Evolutionary conservation across 352 stramenopile genomes (phyloP), one percentile per base, ranked within the genome.

Genomic region (Elongisporangium undulatum): DNA sequence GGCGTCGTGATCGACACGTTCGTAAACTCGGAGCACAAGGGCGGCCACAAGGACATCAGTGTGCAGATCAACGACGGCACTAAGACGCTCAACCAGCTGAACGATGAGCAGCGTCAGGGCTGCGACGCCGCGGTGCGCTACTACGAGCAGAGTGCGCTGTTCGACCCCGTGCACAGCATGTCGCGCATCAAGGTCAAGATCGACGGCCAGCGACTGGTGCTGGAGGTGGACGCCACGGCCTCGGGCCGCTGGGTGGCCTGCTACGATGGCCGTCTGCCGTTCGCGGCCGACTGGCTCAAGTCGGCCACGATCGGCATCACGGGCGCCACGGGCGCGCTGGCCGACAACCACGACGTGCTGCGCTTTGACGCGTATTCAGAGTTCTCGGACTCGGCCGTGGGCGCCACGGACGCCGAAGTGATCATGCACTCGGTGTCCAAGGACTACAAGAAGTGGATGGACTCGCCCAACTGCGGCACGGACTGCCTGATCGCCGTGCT

Each of bases 261-360:
- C 53, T 69, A 84, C 53, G 83, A 92, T 38, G 66, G 79, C 49
- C 76, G 68, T 0, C 60, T 95, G 58, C 80, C 84, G 9, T 90
- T 95, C 49, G 66, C 56, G 5, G 54, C 65, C n/a, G 65, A 89
- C 66, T 94, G 85, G 85, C 69, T 94, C 15, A 23, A 51, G 34
- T 60, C 57, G 21, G 53, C 79, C 16, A 90, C 82, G 29, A 78
- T 94, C 24, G 85, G 86, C 24, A 88, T 95, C 64, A 92, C 78
- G 13, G 85, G 71, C 21, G 75, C 86, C 7, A 95, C 86, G 2
- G 86, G 86, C n/a, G 71, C 71, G 23, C 61, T 95, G 17, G 86
- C 86, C 12, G 86, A 95, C 63, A 95, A 95, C 63, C 86, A 95
- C 64, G 86, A 95, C 62, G 74, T 94, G 51, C 85, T 94, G 41